These are phyloP conservation scores for Aspergillus cavernicola DNA, from an alignment of 495 filamentous ascomycete genomes.

Conservation along the genomic window DNA sequence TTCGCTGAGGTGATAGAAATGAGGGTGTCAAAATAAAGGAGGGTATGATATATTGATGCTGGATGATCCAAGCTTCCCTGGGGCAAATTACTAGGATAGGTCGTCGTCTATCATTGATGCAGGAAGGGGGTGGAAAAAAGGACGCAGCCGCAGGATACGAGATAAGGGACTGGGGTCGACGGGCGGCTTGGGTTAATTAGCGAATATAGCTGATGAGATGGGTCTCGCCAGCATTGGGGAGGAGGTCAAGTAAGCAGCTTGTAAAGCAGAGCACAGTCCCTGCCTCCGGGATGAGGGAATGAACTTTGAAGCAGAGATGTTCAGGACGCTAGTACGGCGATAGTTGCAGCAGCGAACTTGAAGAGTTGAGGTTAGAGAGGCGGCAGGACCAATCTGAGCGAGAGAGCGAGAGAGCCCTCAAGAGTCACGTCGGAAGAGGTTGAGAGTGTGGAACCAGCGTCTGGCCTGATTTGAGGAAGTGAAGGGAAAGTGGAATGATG, in stretches of 20 bases:
- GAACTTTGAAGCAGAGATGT: conserved; percentile 20
- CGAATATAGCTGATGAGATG: conserved; percentile 13
- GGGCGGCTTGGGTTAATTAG: conserved; percentile 4
- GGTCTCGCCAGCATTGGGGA: conserved; percentile 18
- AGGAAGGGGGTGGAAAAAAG: conserved; percentile 13
- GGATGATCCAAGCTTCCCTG: conserved; percentile 15
- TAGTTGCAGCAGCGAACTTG: conserved; percentile 13
- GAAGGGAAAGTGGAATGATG: conserved; percentile 6
- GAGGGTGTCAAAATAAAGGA: conserved; percentile 1
- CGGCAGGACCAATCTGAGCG: conserved; percentile 27
- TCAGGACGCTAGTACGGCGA: conserved; percentile 17
- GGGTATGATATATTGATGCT: conserved; percentile 7
- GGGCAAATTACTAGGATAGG: conserved; percentile 12
- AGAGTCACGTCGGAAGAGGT: conserved; percentile 23
- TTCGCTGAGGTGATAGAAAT: conserved; percentile 1
- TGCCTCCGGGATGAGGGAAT: conserved; percentile 19
- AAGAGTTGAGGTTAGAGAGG: conserved; percentile 16
- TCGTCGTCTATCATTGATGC: conserved; percentile 13
- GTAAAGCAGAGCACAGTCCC: conserved; percentile 10
- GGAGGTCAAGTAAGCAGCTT: neutral
- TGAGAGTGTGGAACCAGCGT: conserved; percentile 19
- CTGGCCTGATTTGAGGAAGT: conserved; percentile 32
- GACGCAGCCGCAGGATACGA: conserved; percentile 14
- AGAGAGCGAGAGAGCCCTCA: conserved; percentile 3
- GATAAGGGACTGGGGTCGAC: conserved; percentile 15